Evolutionary conservation across 192 early-diverging fungal species (phyloP), one percentile per base, ranked within the genome.

Genomic region (Thamnidium elegans): DNA sequence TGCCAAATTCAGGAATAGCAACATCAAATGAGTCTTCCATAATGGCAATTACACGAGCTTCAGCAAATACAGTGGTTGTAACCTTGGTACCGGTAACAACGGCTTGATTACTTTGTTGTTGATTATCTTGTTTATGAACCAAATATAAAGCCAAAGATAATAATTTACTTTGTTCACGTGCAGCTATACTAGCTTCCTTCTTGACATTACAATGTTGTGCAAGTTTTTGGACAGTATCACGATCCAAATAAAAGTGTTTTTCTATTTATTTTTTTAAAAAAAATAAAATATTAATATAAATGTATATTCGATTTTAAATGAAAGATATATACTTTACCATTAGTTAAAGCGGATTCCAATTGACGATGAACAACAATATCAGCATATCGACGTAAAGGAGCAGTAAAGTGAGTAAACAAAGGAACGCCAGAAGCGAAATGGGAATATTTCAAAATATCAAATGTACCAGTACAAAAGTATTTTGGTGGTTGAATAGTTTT

Each of bases 341-440:
- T 32, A 8, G 17, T 36, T 48, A 79, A 64, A 17, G 74, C 71
- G 0, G 91, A 89, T 46, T 92, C 89, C 17, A 99, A 73, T 66
- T 94, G 79, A 4, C 97, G 86, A 69, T 99, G 96, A n/a, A 98
- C 96, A 73, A 96, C 84, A 58, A 99, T 85, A 79, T 99, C 96
- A 32, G 97, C 87, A 73, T 97, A 99, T 21, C 97, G 91, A 59
- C 93, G 93, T 70, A 96, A 96, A 1, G 97, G 97, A 3, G 90
- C 90, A 7, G 96, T 99, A 69, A 99, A 99, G 69, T 99, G 97
- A 11, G 97, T 98, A 81, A 96, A 99, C 44, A 99, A 90, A 2
- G 81, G 84, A 3, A 85, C 84, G 31, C 94, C 92, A 58, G 98
- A 77, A 45, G 96, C 93, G 64, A 97, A 99, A 74, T 99, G 96